Evolutionary conservation across 805 yeast species (phyloP).

Genomic region (Candida peoriensis): DNA sequence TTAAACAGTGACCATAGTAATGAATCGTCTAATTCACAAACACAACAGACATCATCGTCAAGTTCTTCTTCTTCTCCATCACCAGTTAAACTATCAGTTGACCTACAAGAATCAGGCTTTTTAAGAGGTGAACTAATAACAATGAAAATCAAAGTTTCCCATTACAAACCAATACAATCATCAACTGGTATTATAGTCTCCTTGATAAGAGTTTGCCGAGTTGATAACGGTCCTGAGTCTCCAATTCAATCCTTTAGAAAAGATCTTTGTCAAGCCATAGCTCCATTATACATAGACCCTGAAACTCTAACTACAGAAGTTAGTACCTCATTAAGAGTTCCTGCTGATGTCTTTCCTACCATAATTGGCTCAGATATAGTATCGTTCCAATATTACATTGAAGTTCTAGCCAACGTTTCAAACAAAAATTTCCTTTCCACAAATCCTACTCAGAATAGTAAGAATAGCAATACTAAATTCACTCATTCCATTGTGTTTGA

Average conservation of each 20-base stretch:
- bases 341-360: slow-evolving; percentile 84
- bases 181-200: slow-evolving; percentile 75
- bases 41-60: slow-evolving; percentile 1
- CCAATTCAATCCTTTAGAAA: slow-evolving; percentile 61
- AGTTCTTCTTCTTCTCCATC: slow-evolving; percentile 3
- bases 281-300: slow-evolving; percentile 79
- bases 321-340: slow-evolving; percentile 62
- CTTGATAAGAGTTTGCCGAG: slow-evolving; percentile 71
- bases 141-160: slow-evolving; percentile 59
- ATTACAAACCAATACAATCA: slow-evolving; percentile 65
- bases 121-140: slow-evolving; percentile 78
- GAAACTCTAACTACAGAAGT: slow-evolving; percentile 49
- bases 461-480: slow-evolving; percentile 16
- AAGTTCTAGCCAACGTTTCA: slow-evolving; percentile 75
- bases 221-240: slow-evolving; percentile 53
- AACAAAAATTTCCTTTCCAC: slow-evolving; percentile 41
- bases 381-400: slow-evolving; percentile 79
- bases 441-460: slow-evolving; percentile 19
- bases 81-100: slow-evolving; percentile 38
- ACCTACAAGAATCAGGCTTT: slow-evolving; percentile 60
- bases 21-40: slow-evolving; percentile 11
- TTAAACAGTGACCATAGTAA: slow-evolving; percentile 17
- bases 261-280: slow-evolving; percentile 71
- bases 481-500: slow-evolving; percentile 22
- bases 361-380: slow-evolving; percentile 67